Base-by-base conservation (phyloP, 257 asterid species). In the Fraxinus americana region DNA sequence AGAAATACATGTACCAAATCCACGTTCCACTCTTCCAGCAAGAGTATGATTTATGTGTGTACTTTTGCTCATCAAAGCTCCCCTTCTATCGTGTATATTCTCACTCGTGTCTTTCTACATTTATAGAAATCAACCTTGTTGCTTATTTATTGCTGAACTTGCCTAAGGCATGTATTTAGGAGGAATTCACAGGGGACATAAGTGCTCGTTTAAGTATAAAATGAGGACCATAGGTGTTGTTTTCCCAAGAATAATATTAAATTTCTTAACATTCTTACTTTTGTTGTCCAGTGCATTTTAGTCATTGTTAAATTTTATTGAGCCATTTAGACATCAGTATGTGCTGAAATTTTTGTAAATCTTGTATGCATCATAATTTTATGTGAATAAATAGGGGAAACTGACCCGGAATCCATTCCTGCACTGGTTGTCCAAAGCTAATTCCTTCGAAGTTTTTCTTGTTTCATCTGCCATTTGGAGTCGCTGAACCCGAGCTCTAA, bases 401-500 rank as follows among this genome's bases (percentile, higher is more conserved):
- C 89, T 77, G 67, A 87, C 92, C 67, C 54, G 77, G n/a, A 71
- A 73, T 66, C 63, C 75, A 54, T 48, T 77, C 69, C 78, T 66
- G 41, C 63, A 45, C 75, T 81, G 90, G 74, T 74, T 76, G 16
- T 75, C 81, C 67, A 77, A 80, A 63, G 80, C 21, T 73, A 87
- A 80, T 70, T 75, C 85, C 39, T 57, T 61, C 45, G 38, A 81
- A 35, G 72, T 77, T 35, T 50, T 70, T 70, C 85, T 78, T 75
- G 83, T 83, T 65, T 77, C 81, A 59, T 92, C 94, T 7, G 86
- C 85, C 83, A 78, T 86, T 75, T 84, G 92, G 48, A 84, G 72
- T 85, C 95, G 84, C 71, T 85, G 87, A 65, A 87, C 77, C 59
- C 97, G 89, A 7, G 97, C 97, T 83, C 93, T 83, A 74, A 91